Percentiles rank a stretch among this genome's conserved stretches.
Conservation (phyloP, 257 asterid species). For the Solanum pinnatisectum region DNA sequence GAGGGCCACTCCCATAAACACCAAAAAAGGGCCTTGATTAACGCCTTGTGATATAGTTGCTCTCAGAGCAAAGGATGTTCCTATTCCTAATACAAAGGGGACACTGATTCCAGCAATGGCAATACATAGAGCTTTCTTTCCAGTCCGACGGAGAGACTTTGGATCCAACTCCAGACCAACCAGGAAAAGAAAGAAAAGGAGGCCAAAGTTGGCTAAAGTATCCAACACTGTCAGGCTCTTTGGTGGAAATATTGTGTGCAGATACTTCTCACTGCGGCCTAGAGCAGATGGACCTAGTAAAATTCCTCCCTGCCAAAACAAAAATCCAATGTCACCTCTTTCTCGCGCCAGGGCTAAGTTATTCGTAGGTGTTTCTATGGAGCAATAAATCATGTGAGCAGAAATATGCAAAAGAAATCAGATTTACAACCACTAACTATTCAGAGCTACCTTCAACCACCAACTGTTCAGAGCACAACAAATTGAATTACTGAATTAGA, state of each 20-base stretch:
- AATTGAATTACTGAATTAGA: background rate
- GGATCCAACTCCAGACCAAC: constrained; percentile 61
- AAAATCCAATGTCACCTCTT: background rate
- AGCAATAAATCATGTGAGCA: background rate
- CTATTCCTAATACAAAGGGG: constrained; percentile 52
- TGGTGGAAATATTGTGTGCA: constrained; percentile 40
- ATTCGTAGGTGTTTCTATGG: background rate
- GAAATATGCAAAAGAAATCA: background rate
- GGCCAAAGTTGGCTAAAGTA: constrained; percentile 57
- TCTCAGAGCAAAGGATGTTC: constrained; percentile 45
- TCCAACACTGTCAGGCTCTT: constrained; percentile 52
- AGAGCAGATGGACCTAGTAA: constrained; percentile 61
- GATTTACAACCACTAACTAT: background rate
- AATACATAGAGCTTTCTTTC: constrained; percentile 48
- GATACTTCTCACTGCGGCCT: constrained; percentile 41
- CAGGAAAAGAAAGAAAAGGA: constrained; percentile 45
- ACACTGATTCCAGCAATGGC: constrained; percentile 51
- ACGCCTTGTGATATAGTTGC: constrained; percentile 43
- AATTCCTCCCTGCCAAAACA: constrained; percentile 44
- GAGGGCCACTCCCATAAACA: constrained; percentile 65
- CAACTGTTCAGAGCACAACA: background rate
- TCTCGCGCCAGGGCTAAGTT: background rate
- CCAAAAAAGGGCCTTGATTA: constrained; percentile 41
- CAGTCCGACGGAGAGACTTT: constrained; percentile 39
- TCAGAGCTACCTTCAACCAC: background rate